Evolutionary conservation across 2,329 filamentous ascomycete species (phyloP).

Genomic region (Apiospora pterosperma): DNA sequence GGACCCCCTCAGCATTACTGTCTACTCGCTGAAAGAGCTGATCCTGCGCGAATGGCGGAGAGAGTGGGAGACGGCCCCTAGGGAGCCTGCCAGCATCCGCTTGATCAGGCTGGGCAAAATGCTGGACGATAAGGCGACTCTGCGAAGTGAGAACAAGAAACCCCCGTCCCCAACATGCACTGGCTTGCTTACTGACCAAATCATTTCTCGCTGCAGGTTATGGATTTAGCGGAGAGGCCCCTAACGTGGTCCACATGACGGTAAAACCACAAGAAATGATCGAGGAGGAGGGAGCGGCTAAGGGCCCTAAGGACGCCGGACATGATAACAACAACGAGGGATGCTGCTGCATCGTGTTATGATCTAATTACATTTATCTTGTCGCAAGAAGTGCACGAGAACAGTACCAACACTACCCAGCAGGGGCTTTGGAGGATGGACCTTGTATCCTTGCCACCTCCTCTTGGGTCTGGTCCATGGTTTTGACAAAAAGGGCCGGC

Average conservation of each 20-base stretch:
- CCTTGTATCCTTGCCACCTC: not conserved
- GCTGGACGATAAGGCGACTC: constrained; percentile 79
- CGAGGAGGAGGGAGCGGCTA: constrained; percentile 65
- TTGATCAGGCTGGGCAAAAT: constrained; percentile 90
- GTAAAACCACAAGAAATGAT: constrained; percentile 71
- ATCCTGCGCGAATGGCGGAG: constrained; percentile 90
- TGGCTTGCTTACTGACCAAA: constrained; percentile 7
- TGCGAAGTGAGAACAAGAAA: constrained; percentile 68
- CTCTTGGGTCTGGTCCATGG: not conserved
- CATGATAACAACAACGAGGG: constrained; percentile 12
- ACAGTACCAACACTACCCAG: not conserved
- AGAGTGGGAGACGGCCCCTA: constrained; percentile 85
- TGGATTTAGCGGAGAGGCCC: constrained; percentile 57
- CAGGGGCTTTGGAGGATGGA: not conserved
- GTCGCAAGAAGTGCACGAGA: not conserved
- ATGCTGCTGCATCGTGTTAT: constrained; percentile 33
- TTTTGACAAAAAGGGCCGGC: not conserved
- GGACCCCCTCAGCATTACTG: constrained; percentile 85
- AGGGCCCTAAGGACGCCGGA: constrained; percentile 47
- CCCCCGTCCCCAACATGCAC: not conserved
- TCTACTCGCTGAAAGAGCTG: constrained; percentile 91
- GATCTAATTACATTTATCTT: constrained; percentile 9
- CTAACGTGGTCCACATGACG: constrained; percentile 76
- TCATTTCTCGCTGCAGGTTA: constrained; percentile 49
- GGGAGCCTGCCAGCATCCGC: constrained; percentile 83